A percentile compares a stretch with the other conserved stretches of the same genome.
phyloP scores from a whole-genome alignment of 257 asterid genomes.

The Nyctanthes arbortristis region DNA sequence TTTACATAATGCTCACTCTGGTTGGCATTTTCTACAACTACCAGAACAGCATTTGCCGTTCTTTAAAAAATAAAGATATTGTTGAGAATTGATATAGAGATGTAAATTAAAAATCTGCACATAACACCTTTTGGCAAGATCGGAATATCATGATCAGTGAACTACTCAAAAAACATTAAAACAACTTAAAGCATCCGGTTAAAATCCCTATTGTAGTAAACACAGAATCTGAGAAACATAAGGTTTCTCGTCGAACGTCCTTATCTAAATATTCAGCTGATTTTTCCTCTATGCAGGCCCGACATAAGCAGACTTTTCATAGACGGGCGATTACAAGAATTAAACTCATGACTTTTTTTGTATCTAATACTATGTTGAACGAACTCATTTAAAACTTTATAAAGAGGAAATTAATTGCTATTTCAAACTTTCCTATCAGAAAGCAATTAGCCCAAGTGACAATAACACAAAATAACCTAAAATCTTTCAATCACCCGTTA shows the following conservation, averaged over 20 bases:
- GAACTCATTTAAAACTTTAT: conserved; percentile 3
- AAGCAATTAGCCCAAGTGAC: neutral
- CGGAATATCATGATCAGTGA: conserved; percentile 17
- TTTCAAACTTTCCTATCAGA: neutral
- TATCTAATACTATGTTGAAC: conserved; percentile 8
- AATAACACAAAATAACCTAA: neutral
- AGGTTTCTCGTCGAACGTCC: conserved; percentile 1
- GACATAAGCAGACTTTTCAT: too few relatives aligned
- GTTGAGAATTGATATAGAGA: too few relatives aligned
- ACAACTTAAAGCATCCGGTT: conserved; percentile 10
- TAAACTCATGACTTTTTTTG: too few relatives aligned
- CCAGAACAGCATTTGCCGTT: neutral
- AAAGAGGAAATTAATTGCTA: neutral
- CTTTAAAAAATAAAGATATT: too few relatives aligned
- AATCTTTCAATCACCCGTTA: conserved; percentile 6
- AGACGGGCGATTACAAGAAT: too few relatives aligned
- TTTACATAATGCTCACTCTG: neutral
- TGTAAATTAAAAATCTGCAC: too few relatives aligned
- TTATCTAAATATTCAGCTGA: conserved; percentile 4
- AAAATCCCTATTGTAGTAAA: conserved; percentile 24
- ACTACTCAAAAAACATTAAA: neutral
- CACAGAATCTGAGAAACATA: neutral
- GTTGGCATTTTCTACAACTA: neutral
- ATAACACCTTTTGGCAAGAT: conserved; percentile 2
- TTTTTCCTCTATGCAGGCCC: too few relatives aligned